phyloP scores from a whole-genome alignment of 2,329 filamentous ascomycete genomes.

The Niveomyces coronatus region DNA sequence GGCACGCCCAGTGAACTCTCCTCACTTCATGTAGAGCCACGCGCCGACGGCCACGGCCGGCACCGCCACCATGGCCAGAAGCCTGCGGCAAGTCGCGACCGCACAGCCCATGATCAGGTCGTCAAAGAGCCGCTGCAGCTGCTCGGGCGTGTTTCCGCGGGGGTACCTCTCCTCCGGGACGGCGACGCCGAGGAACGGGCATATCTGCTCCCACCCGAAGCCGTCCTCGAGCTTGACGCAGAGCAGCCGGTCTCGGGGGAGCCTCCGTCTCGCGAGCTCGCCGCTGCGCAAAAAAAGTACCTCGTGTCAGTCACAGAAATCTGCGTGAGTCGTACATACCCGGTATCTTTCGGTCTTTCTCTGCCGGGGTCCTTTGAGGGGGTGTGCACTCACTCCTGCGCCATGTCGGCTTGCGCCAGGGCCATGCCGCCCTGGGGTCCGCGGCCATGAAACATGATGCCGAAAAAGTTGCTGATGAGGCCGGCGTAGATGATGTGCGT shows the following conservation, averaged over 20 bases:
- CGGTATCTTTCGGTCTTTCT: too few species aligned
- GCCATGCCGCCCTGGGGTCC: conserved; percentile 1
- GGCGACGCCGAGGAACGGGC: conserved; percentile 20
- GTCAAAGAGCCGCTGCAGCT: conserved; percentile 16
- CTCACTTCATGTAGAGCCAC: conserved; percentile 8
- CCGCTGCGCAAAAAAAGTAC: conserved; percentile 12
- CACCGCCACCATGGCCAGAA: neutral
- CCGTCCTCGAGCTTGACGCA: conserved; percentile 23
- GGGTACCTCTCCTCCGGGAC: conserved; percentile 21
- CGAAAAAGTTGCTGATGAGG: neutral
- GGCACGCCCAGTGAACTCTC: too few species aligned
- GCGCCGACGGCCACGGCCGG: conserved; percentile 1
- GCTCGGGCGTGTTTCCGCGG: conserved; percentile 18
- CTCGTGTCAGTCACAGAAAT: neutral
- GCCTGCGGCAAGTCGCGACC: neutral
- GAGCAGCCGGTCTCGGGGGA: conserved; percentile 20
- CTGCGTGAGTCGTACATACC: too few species aligned
- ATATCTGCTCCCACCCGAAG: conserved; percentile 26
- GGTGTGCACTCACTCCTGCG: neutral
- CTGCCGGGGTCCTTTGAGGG: too few species aligned
- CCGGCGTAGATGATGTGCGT: neutral
- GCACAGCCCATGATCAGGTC: neutral
- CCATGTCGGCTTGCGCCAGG: conserved; percentile 1
- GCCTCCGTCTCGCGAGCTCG: conserved; percentile 15
- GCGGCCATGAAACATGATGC: conserved; percentile 4